Conservation (phyloP, 108 stramenopile genomes). For the Nannochloropsis salina region DNA sequence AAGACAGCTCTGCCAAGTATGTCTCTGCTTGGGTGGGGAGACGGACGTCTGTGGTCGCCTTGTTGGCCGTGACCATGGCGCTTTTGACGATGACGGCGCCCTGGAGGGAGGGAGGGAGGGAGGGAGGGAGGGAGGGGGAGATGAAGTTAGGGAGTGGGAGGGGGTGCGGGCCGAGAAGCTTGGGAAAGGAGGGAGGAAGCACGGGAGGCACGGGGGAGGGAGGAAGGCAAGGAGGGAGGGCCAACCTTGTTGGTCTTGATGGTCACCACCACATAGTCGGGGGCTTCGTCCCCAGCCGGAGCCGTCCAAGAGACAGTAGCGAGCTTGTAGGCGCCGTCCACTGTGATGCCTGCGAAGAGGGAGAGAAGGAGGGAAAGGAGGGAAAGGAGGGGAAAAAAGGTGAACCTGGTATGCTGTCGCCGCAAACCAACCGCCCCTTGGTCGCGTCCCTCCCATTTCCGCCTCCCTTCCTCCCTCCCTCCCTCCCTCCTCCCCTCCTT, state of each 20-base stretch:
- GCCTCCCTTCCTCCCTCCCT: background rate
- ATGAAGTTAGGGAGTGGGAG: no score
- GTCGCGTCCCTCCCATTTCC: no score
- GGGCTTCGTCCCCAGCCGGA: background rate
- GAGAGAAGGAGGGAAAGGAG: background rate
- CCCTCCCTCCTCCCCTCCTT: background rate
- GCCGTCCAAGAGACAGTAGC: background rate
- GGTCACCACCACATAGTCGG: background rate
- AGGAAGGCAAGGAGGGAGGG: background rate
- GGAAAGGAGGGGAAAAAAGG: background rate
- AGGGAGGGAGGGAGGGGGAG: no score
- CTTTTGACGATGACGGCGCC: constrained; percentile 2
- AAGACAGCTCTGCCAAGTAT: background rate
- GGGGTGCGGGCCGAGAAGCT: no score
- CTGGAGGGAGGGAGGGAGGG: background rate
- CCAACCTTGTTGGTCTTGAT: background rate
- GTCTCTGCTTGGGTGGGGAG: background rate
- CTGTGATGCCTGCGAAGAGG: background rate
- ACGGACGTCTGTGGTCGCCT: background rate
- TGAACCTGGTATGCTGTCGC: no score
- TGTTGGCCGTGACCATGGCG: background rate
- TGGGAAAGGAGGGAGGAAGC: background rate
- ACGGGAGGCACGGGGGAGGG: background rate
- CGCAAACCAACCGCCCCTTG: no score
- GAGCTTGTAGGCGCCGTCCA: background rate